Base-by-base conservation (phyloP, 1,284 basidiomycete species). In the Tilletiopsis washingtonensis region DNA sequence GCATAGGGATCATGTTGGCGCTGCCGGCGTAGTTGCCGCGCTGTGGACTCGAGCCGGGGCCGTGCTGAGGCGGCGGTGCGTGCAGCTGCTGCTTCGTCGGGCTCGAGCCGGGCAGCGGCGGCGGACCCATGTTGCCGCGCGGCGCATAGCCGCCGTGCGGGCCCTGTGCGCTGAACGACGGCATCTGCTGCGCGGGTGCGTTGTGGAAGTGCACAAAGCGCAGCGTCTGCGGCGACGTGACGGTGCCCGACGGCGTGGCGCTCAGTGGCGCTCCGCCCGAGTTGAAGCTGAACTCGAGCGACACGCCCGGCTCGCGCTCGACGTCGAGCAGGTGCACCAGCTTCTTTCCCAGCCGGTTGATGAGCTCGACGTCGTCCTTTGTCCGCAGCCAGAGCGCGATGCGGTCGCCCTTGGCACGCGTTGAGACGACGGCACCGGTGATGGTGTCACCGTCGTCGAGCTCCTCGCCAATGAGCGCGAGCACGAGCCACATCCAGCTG, bases 391-490 rank as follows among this genome's bases (percentile, higher is more conserved):
- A 96, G 23, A 86, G 75, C 73, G 93, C 87, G 53, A 94, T 88
- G 41, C 91, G 78, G 73, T 93, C 88, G 41, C 90, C 84, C 74
- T 89, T 88, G 54, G 82, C 84, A 59, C 88, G 80, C 64, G 89
- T 76, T 59, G 86, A 88, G 46, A 91, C 88, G 19, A 96, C 91
- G 0, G 67, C 63, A 37, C 65, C 90, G 62, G 88, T 91, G 49
- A 91, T 84, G 64, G 87, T 83, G 68, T 91, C 85, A 17, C 81
- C 80, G 19, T 86, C 86, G 69, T 94, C 90, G 40, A 94, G 74
- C 67, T 90, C 83, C 74, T 94, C 86, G 2, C 91, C 91, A 5
- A 94, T 85, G 23, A 94, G 78, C 0, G 85, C 88, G 82, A 94
- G 86, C 14, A 87, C 84, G 27, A 94, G 78, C 82, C 86, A 91